Evolutionary conservation across 2,329 filamentous ascomycete genomes (phyloP), one percentile per base, ranked within the genome.

Genomic region (Trichoderma sp.): DNA sequence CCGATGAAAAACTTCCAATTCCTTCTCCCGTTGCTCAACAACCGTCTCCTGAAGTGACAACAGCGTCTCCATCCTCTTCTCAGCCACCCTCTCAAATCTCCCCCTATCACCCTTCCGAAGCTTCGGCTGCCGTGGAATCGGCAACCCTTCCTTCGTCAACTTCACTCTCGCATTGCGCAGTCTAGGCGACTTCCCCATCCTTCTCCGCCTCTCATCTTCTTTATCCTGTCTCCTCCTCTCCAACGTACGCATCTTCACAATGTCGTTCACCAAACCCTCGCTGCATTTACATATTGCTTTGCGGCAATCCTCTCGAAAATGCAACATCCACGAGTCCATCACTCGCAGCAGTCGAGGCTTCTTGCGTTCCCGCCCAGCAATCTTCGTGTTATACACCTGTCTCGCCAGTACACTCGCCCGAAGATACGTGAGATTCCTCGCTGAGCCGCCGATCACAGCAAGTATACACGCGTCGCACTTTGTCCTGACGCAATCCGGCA

Each of bases 391-490:
- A 25, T 19, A 53, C 63, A 15, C 59, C 69, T 64, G 74, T 74
- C 84, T 79, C 35, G 80, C 79, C 10, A 80, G 32, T 64, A 86
- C 71, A 48, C 78, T 75, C 3, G 83, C 80, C 32, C 81, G 75
- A 35, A 88, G 71, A 71, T 85, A 84, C 6, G 77, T 73, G 2
- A 88, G 74, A 1, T 81, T 70, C 17, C 77, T 73, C 5, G 72
- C 74, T 35, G 79, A 78, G 0, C 81, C 82, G 2, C 85, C 85
- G 0, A 88, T 72, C 3, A 78, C 77, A 2, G 83, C 79, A 13
- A 88, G 73, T 32, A 85, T 81, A 69, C 86, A 88, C 2, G 84
- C 85, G 71, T 86, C 82, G 70, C 86, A 88, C 2, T 34, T 37
- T 0, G 37, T 52, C 32, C 35, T 48, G 9, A n/a, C 61, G 12